Conservation (phyloP, 306 rosid genomes). For the Malus orientalis region DNA sequence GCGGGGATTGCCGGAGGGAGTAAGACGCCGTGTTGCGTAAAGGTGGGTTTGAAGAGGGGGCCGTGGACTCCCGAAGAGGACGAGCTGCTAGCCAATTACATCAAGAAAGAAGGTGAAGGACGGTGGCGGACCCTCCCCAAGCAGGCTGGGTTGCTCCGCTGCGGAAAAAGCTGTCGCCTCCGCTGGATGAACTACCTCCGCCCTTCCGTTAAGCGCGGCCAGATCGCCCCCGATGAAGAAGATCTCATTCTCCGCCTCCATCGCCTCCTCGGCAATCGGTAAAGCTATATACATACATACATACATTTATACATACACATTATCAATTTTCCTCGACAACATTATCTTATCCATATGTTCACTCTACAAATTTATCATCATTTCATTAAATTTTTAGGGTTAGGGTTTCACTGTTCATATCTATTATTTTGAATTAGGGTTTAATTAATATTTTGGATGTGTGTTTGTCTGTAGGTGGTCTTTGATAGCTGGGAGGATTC, state of each 20-base stretch:
- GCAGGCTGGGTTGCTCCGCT: constrained; percentile 68
- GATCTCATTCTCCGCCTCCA: constrained; percentile 95
- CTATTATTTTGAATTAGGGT: not conserved
- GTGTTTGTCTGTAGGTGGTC: constrained; percentile 54
- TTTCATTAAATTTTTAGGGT: not conserved
- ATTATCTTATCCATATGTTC: not conserved
- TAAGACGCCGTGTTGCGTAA: constrained; percentile 47
- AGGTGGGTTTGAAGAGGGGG: constrained; percentile 73
- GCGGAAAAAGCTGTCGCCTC: constrained; percentile 91
- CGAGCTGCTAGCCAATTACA: constrained; percentile 38
- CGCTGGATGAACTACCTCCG: constrained; percentile 98
- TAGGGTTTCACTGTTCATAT: constrained; percentile 1
- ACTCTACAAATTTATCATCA: not conserved
- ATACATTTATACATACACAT: not conserved
- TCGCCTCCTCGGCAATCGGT: constrained; percentile 86
- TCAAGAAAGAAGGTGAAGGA: constrained; percentile 71
- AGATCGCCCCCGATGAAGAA: constrained; percentile 83
- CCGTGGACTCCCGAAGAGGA: constrained; percentile 89
- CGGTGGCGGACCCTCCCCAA: constrained; percentile 81
- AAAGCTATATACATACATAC: not conserved
- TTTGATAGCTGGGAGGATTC: constrained; percentile 88
- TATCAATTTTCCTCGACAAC: not conserved
- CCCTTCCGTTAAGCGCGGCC: constrained; percentile 82
- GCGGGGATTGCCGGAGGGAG: not conserved
- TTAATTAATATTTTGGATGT: not conserved